Percentiles rank a stretch among this genome's conserved stretches.
Evolutionary conservation across 1,284 basidiomycete species (phyloP).

Genomic region (Golubevia pallescens): DNA sequence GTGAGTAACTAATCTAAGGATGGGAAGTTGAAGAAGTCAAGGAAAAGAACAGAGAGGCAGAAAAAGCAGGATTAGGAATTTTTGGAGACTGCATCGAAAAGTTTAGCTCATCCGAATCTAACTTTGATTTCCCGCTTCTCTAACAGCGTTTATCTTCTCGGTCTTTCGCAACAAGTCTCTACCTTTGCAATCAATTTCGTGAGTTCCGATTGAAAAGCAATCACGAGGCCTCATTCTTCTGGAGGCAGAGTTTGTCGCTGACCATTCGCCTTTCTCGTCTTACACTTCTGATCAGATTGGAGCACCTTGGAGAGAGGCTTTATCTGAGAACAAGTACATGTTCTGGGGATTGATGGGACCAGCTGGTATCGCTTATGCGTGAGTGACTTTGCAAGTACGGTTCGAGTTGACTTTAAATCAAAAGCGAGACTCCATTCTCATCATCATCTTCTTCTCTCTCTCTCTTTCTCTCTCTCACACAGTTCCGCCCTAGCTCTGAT

Average conservation of each 20-base stretch:
- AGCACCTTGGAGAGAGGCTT: conserved; percentile 50
- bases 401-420: too few species aligned
- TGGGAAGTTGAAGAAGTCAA: too few species aligned
- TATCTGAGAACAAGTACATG: conserved; percentile 52
- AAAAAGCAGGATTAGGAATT: too few species aligned
- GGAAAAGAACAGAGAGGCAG: too few species aligned
- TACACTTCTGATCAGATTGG: conserved; percentile 25
- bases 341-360: conserved; percentile 53
- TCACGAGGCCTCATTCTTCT: too few species aligned
- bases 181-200: conserved; percentile 61
- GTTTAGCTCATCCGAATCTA: too few species aligned
- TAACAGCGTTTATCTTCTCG: conserved; percentile 40
- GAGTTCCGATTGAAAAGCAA: too few species aligned
- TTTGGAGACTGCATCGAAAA: too few species aligned
- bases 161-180: conserved; percentile 49
- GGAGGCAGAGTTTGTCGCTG: neutral
- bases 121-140: too few species aligned
- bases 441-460: neutral
- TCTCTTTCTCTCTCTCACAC: neutral
- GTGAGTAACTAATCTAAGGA: too few species aligned
- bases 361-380: conserved; percentile 34
- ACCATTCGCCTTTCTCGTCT: neutral
- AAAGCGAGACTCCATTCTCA: conserved; percentile 28
- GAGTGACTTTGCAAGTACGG: too few species aligned
- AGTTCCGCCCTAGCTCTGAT: conserved; percentile 6